These are phyloP conservation scores for Coemansia sp. DNA, from an alignment of 192 early-diverging fungal genomes.

Conservation along the genomic window DNA sequence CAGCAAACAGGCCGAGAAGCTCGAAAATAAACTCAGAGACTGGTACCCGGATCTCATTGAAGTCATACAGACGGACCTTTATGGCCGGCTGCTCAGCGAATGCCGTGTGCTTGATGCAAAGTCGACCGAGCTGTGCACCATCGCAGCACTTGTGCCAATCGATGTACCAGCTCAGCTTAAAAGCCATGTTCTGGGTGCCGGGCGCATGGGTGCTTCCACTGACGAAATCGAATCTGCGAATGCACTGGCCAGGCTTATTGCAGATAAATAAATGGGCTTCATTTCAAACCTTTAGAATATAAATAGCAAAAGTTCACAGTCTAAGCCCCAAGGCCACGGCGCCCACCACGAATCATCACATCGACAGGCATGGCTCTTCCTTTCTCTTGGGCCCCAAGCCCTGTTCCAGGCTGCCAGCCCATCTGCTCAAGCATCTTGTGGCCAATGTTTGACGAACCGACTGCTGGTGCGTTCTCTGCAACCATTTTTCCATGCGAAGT, in stretches of 20 bases:
- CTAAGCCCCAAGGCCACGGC: slow-evolving; percentile 49
- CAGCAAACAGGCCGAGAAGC: slow-evolving; percentile 33
- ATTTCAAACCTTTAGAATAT: neutral
- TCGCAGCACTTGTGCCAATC: slow-evolving; percentile 27
- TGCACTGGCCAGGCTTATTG: slow-evolving; percentile 13
- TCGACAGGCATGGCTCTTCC: slow-evolving; percentile 47
- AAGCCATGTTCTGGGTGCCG: slow-evolving; percentile 38
- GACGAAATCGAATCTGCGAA: slow-evolving; percentile 27
- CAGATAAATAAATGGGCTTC: neutral
- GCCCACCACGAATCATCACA: slow-evolving; percentile 43
- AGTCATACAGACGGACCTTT: slow-evolving; percentile 44
- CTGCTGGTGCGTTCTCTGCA: slow-evolving; percentile 39
- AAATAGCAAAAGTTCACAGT: neutral
- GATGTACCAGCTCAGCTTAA: slow-evolving; percentile 43
- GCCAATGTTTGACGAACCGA: slow-evolving; percentile 49
- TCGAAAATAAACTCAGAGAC: slow-evolving; percentile 24
- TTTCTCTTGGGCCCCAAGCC: slow-evolving; percentile 43
- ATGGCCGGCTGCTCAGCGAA: slow-evolving; percentile 40
- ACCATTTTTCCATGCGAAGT: slow-evolving; percentile 34
- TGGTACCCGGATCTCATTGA: slow-evolving; percentile 44
- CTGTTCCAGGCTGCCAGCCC: slow-evolving; percentile 53
- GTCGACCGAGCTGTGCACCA: slow-evolving; percentile 38
- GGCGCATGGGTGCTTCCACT: slow-evolving; percentile 17
- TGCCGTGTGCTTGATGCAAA: slow-evolving; percentile 22
- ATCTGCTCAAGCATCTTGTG: slow-evolving; percentile 55